Evolutionary conservation across 129 eudicot species (phyloP).

Genomic region (Flaveria ramosissima): DNA sequence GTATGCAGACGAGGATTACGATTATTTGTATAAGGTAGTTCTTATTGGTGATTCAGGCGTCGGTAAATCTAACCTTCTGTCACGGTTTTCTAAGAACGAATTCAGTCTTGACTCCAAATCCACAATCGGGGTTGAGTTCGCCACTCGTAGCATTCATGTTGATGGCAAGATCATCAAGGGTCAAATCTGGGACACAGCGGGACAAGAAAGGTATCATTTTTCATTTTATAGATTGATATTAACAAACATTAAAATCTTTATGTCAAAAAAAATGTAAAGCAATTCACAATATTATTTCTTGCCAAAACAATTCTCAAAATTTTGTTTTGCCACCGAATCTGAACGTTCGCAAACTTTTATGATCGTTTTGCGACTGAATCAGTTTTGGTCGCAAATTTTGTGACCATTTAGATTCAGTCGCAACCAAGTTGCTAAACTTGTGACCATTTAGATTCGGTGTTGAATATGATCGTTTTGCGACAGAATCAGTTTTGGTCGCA

Average conservation of each 20-base stretch:
- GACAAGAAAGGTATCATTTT: conserved; percentile 3
- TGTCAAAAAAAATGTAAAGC: not conserved
- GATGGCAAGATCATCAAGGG: conserved; percentile 7
- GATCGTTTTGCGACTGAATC: too few species aligned
- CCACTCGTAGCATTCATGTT: conserved; percentile 14
- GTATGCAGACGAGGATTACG: conserved; percentile 6
- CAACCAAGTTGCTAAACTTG: too few species aligned
- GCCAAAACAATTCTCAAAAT: too few species aligned
- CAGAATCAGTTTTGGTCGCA: too few species aligned
- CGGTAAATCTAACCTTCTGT: conserved; percentile 11
- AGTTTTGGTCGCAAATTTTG: too few species aligned
- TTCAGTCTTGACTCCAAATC: conserved; percentile 11
- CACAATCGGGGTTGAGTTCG: conserved; percentile 11
- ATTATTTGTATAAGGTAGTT: conserved; percentile 14
- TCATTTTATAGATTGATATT: not conserved
- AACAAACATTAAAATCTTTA: not conserved
- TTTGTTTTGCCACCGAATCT: too few species aligned
- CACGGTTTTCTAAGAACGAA: conserved; percentile 11
- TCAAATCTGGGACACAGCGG: conserved; percentile 2
- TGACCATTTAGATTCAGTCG: too few species aligned
- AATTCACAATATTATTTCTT: not conserved
- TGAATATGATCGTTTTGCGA: too few species aligned
- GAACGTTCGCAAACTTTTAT: too few species aligned
- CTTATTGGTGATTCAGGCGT: conserved; percentile 2
- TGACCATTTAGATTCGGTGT: too few species aligned